A percentile compares a stretch with the other conserved stretches of the same genome.
These are phyloP conservation scores for Puccinia novopanici DNA, from an alignment of 1,284 basidiomycete species.

Conservation along the genomic window DNA sequence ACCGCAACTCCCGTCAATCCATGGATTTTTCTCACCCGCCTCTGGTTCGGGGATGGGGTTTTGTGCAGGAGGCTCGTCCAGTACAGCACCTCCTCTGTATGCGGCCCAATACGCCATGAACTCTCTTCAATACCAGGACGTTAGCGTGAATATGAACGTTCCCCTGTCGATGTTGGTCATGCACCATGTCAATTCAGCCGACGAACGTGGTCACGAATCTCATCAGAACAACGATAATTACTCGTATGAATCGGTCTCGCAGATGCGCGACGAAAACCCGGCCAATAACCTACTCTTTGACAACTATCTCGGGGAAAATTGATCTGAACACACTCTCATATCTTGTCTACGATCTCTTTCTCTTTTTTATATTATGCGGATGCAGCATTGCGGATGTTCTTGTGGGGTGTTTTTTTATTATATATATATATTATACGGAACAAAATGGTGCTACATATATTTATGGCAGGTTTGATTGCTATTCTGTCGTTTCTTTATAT, in stretches of 20 bases:
- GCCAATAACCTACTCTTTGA: constrained; percentile 20
- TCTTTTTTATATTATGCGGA: neutral
- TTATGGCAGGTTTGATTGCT: neutral
- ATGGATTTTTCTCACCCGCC: constrained; percentile 19
- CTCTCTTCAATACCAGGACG: constrained; percentile 27
- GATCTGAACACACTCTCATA: neutral
- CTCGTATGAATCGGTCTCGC: constrained; percentile 1
- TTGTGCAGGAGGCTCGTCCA: constrained; percentile 7
- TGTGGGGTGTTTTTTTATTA: neutral
- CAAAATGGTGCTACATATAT: neutral
- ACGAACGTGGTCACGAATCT: neutral
- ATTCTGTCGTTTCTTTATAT: neutral
- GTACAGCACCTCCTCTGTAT: constrained; percentile 18
- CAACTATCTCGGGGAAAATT: constrained; percentile 17
- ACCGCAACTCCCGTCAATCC: constrained; percentile 31
- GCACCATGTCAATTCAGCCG: constrained; percentile 24
- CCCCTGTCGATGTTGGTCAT: constrained; percentile 31
- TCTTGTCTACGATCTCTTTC: neutral
- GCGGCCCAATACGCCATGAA: constrained; percentile 41
- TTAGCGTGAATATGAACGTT: constrained; percentile 29
- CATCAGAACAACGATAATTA: constrained; percentile 16
- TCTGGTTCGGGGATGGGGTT: constrained; percentile 17
- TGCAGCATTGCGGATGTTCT: constrained; percentile 14
- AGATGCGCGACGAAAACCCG: constrained; percentile 14
- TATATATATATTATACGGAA: neutral